Evolutionary conservation across 176 grass and related monocot species (phyloP).

Genomic region (Poa annua): DNA sequence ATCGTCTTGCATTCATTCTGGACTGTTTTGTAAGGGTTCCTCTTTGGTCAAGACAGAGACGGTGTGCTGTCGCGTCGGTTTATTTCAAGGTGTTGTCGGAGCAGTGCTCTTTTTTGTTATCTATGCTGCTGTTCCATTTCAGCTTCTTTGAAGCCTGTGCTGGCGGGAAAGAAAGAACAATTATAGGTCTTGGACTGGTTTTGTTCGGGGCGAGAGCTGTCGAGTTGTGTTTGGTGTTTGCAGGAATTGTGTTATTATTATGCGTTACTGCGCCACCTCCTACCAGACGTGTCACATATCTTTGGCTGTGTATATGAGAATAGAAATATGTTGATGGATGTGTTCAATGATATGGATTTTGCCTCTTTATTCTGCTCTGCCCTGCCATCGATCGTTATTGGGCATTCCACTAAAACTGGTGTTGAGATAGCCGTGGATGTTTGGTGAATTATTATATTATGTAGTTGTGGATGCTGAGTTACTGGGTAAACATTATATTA

Average conservation of each 20-base stretch:
- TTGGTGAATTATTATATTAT: not conserved
- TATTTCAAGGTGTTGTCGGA: slow-evolving; percentile 36
- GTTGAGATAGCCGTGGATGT: not conserved
- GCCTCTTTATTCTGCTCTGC: not conserved
- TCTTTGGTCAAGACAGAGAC: slow-evolving; percentile 40
- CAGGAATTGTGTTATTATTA: slow-evolving; percentile 43
- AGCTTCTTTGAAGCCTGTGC: slow-evolving; percentile 17
- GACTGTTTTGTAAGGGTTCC: slow-evolving; percentile 56
- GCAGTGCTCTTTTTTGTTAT: slow-evolving; percentile 35
- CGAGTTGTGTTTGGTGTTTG: slow-evolving; percentile 43
- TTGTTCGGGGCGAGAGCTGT: slow-evolving; percentile 26
- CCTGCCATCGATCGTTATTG: not conserved
- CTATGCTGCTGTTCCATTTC: slow-evolving; percentile 37
- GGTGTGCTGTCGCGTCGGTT: slow-evolving; percentile 32
- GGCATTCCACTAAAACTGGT: not conserved
- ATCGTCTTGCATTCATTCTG: slow-evolving; percentile 62
- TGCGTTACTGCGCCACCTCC: slow-evolving; percentile 23
- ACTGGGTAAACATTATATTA: not conserved
- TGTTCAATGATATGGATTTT: slow-evolving; percentile 36
- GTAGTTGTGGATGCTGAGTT: not conserved
- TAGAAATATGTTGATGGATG: slow-evolving; percentile 37
- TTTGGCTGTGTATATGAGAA: slow-evolving; percentile 49
- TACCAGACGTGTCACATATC: slow-evolving; percentile 39
- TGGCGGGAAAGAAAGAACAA: slow-evolving; percentile 38
- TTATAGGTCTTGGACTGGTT: slow-evolving; percentile 47